Conservation (phyloP, 352 stramenopile species). For the Globisporangium yorkense region DNA sequence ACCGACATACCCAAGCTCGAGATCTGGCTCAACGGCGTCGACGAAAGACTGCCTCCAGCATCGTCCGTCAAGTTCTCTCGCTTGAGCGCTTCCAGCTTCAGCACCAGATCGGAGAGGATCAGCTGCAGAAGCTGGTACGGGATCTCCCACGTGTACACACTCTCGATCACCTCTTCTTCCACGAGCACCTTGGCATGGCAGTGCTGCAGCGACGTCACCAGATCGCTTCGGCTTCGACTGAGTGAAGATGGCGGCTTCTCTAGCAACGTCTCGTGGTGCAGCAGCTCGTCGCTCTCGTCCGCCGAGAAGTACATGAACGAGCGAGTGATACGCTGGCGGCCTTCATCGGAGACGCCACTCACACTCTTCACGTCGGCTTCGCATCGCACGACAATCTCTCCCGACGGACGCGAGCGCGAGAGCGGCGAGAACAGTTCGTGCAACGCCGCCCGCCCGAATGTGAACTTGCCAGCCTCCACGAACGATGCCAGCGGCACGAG, state of each 20-base stretch:
- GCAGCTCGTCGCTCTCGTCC: constrained; percentile 15
- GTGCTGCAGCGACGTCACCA: constrained; percentile 29
- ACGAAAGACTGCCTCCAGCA: constrained; percentile 24
- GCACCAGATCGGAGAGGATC: constrained; percentile 62
- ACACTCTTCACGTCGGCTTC: constrained; percentile 56
- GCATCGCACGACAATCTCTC: constrained; percentile 74
- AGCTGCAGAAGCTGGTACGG: constrained; percentile 81
- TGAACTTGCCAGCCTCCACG: constrained; percentile 19
- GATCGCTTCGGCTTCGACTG: constrained; percentile 33
- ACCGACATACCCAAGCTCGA: constrained; percentile 30
- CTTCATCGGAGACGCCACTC: constrained; percentile 27
- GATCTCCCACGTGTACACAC: constrained; percentile 86
- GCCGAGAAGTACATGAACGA: constrained; percentile 71
- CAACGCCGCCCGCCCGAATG: constrained; percentile 31
- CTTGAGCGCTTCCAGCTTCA: constrained; percentile 65
- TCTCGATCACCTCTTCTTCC: constrained; percentile 85
- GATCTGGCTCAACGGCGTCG: constrained; percentile 47
- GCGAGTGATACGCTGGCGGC: constrained; percentile 60
- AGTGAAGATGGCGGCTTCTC: constrained; percentile 1
- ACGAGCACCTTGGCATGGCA: constrained; percentile 62
- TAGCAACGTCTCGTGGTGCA: neutral
- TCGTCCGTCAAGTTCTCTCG: constrained; percentile 35
- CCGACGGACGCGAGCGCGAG: constrained; percentile 49
- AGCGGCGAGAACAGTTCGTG: constrained; percentile 62
- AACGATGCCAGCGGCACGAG: constrained; percentile 50